Percentiles rank a stretch among this genome's conserved stretches.
Conservation (phyloP, 352 stramenopile species). For the Globisporangium heterothallicum region DNA sequence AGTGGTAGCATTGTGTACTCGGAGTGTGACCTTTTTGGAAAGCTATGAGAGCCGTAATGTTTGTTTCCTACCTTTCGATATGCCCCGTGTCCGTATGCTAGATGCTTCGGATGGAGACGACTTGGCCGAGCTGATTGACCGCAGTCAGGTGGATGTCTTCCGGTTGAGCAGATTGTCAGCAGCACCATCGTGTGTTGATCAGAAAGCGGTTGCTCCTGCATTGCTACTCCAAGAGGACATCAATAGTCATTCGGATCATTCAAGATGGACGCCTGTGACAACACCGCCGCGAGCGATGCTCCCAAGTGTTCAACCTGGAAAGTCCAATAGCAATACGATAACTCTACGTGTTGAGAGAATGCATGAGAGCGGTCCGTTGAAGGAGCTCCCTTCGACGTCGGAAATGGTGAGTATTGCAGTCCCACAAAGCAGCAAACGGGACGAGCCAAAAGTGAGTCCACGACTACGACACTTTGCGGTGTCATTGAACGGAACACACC, state of each 20-base stretch:
- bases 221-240: neutral
- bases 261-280: neutral
- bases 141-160: neutral
- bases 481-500: no score
- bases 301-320: neutral
- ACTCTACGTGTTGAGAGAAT: neutral
- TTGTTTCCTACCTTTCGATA: neutral
- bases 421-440: neutral
- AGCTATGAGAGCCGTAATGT: neutral
- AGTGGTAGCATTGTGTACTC: slow-evolving; percentile 1
- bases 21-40: slow-evolving; percentile 2
- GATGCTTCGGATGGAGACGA: slow-evolving; percentile 24
- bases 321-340: neutral
- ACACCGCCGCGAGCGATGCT: neutral
- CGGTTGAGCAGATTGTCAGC: neutral
- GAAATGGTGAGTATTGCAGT: slow-evolving; percentile 31
- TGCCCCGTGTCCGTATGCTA: neutral
- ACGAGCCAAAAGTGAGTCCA: neutral
- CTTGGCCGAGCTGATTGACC: slow-evolving; percentile 20
- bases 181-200: neutral
- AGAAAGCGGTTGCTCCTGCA: neutral
- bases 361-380: neutral
- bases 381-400: slow-evolving; percentile 34
- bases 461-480: neutral
- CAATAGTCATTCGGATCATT: neutral